Evolutionary conservation across 192 early-diverging fungal species (phyloP).

Genomic region (Gryganskiella cystojenkinii): DNA sequence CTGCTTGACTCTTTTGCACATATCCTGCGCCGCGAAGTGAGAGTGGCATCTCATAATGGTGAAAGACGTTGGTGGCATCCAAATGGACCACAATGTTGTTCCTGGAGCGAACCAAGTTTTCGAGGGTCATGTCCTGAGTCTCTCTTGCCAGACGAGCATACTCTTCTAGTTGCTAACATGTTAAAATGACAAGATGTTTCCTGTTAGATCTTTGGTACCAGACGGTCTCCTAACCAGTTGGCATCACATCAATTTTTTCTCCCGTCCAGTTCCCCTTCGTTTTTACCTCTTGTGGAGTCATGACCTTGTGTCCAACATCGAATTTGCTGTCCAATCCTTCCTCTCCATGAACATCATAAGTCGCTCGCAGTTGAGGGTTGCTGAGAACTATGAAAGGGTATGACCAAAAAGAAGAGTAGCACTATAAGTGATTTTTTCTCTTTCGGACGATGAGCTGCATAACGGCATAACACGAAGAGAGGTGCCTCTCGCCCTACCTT

Average conservation of each 20-base stretch:
- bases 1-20: constrained; percentile 13
- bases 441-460: not conserved
- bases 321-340: constrained; percentile 72
- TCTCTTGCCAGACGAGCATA: constrained; percentile 71
- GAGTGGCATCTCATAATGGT: constrained; percentile 54
- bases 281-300: constrained; percentile 71
- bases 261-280: too few species aligned
- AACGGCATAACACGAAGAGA: not conserved
- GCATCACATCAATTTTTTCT: too few species aligned
- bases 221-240: too few species aligned
- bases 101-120: constrained; percentile 72
- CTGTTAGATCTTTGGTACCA: too few species aligned
- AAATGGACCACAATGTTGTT: constrained; percentile 62
- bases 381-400: constrained; percentile 68
- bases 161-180: constrained; percentile 52
- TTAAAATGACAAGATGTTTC: not conserved
- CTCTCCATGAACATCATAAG: constrained; percentile 94
- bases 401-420: not conserved
- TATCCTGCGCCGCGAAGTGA: constrained; percentile 35
- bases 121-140: constrained; percentile 71
- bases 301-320: constrained; percentile 73
- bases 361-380: constrained; percentile 76
- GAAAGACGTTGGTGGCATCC: constrained; percentile 61
- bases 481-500: constrained; percentile 56
- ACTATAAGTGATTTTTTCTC: too few species aligned